Base-by-base conservation (phyloP, 345 rosid species). In the Arabidopsis arenosa region DNA sequence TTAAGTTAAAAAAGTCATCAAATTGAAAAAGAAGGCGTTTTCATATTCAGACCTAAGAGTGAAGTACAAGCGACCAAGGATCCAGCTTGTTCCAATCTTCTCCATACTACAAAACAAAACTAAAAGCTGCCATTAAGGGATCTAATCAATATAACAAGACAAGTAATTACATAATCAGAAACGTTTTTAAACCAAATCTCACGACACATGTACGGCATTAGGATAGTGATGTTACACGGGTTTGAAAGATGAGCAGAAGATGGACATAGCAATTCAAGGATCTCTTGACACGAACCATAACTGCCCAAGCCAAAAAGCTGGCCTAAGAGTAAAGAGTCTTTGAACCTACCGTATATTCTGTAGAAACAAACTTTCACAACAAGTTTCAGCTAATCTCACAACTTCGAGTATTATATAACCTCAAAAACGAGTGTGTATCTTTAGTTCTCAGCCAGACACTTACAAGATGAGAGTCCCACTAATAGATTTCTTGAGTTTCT, bases 221-320 rank as follows among this genome's bases (percentile, higher is more conserved):
- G 12, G 8, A 23, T 48, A 17, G 45, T 39, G 6, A 64, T 65
- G 1, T 13, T 48, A 71, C 63, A 77, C 73, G 62, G 9, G 61
- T 70, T 63, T 45, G 17, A 36, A 43, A 41, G 63, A 44, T 21
- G 33, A 57, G 53, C 53, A 69, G 35, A 70, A 70, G 32, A 56
- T 56, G 68, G 48, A 26, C 76, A 15, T 47, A 64, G 23, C 41
- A 32, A 58, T 57, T 37, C 35, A 30, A 39, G 80, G 76, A 6
- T 64, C 67, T 64, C n/a, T 56, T 65, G 80, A 71, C 80, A 77
- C 80, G 73, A 77, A 65, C 72, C 80, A 49, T 41, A 71, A 77
- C 80, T 15, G 39, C 40, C 57, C 53, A 48, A 3, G 32, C 30
- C 47, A 18, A 9, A 18, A 64, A 39, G 72, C 33, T 49, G 13